Evolutionary conservation across 768 basidiomycete species (phyloP), one percentile per base, ranked within the genome.

Genomic region (Phlebiopsis gigantea): DNA sequence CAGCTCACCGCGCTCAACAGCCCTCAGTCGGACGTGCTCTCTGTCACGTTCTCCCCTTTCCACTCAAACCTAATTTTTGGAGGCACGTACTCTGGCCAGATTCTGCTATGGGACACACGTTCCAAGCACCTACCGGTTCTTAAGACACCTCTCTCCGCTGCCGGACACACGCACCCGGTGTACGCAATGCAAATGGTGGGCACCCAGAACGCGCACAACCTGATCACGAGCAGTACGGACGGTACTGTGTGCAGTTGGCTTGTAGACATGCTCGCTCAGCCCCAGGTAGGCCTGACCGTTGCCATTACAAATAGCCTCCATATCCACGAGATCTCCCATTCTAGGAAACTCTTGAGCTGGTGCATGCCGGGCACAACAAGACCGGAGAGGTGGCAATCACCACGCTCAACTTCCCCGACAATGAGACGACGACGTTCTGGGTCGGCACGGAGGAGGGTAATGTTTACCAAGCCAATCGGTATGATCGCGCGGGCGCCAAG

Each of bases 161-260:
- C 93, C 26, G 97, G 97, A 0, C 97, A 99, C 68, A 98, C 97
- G 3, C 96, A 99, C 72, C 97, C 97, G 0, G 92, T 99, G 39
- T 99, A 99, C 73, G 90, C 93, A 0, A 97, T 99, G 87, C 87
- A 90, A 62, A 93, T 98, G 87, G 91, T 98, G 17, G 97, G 97
- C 8, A 97, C 97, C 2, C 97, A 98, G 72, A 98, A 98, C 68
- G 97, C 97, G 0, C 95, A 98, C 71, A 98, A 97, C 67, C 74
- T 99, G 57, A 93, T 99, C 61, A 93, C 94, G 10, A 92, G 90
- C 65, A 97, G 94, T 64, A 98, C 97, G 10, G 97, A 99, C 70
- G 97, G 97, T 2, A 88, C 88, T 25, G 92, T 99, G 5, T 98
- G 97, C 71, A 92, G 90, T 69, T 99, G 97, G 97, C 75, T 96